Evolutionary conservation across 1,284 basidiomycete genomes (phyloP).

Genomic region (Irpex rosettiformis): DNA sequence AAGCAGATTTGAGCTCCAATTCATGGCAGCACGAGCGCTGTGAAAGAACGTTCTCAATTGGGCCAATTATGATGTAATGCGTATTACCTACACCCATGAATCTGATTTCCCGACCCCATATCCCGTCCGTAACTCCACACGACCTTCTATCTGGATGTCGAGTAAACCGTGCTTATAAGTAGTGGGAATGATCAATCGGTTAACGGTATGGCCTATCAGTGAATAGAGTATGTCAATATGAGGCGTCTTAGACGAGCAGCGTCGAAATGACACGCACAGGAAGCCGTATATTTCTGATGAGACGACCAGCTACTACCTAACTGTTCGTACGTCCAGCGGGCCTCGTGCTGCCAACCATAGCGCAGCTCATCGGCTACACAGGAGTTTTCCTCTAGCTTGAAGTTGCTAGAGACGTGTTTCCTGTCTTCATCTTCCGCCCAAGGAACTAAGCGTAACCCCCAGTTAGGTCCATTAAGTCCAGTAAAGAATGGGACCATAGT

Average conservation of each 20-base stretch:
- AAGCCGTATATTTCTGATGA: conserved; percentile 13
- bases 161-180: conserved; percentile 15
- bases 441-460: conserved; percentile 19
- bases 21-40: background rate
- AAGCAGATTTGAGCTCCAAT: background rate
- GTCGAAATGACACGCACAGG: conserved; percentile 10
- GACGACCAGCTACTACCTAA: background rate
- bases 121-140: conserved; percentile 14
- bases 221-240: background rate
- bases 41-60: background rate
- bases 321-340: conserved; percentile 21
- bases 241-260: background rate
- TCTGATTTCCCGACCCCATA: background rate
- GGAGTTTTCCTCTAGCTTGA: conserved; percentile 12
- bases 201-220: conserved; percentile 21
- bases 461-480: conserved; percentile 19
- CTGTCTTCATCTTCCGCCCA: conserved; percentile 19
- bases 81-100: conserved; percentile 6
- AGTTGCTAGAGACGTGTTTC: conserved; percentile 14
- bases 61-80: background rate
- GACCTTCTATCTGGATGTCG: conserved; percentile 23
- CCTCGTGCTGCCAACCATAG: conserved; percentile 21
- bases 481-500: conserved; percentile 25
- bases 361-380: conserved; percentile 10
- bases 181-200: conserved; percentile 22